phyloP scores from a whole-genome alignment of 371 early-diverging fungal genomes.

The Mucor plumbeus region DNA sequence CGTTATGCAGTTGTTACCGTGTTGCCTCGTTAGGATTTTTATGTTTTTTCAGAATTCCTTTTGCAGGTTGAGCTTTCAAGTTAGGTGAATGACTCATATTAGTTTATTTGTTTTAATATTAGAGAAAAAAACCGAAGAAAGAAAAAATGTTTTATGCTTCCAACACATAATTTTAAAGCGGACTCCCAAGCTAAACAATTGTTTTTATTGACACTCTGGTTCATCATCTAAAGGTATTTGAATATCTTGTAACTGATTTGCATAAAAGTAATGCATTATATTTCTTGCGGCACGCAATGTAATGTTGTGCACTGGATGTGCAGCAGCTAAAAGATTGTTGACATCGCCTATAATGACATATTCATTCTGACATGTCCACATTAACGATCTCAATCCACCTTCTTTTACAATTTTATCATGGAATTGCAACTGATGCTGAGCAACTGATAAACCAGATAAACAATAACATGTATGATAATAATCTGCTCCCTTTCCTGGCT shows the following conservation, averaged over 20 bases:
- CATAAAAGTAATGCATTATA: slow-evolving; percentile 55
- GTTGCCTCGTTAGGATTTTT: slow-evolving; percentile 15
- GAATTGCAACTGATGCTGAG: slow-evolving; percentile 56
- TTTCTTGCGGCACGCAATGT: slow-evolving; percentile 38
- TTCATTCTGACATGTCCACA: slow-evolving; percentile 47
- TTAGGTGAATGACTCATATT: slow-evolving; percentile 43
- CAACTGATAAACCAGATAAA: slow-evolving; percentile 82
- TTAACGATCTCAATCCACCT: slow-evolving; percentile 42
- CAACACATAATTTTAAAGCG: not conserved
- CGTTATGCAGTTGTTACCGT: slow-evolving; percentile 15
- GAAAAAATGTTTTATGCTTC: slow-evolving; percentile 6
- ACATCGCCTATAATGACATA: slow-evolving; percentile 56
- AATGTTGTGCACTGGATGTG: slow-evolving; percentile 70
- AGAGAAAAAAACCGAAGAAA: not conserved
- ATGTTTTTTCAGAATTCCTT: slow-evolving; percentile 59
- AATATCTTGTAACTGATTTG: slow-evolving; percentile 20
- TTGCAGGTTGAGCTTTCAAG: slow-evolving; percentile 49
- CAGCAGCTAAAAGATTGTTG: slow-evolving; percentile 58
- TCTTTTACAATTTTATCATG: slow-evolving; percentile 18
- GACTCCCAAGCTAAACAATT: not conserved
- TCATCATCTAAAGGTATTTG: slow-evolving; percentile 43
- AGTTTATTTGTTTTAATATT: not conserved
- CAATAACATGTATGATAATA: slow-evolving; percentile 97
- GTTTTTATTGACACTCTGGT: slow-evolving; percentile 5
- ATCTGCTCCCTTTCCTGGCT: slow-evolving; percentile 87